Evolutionary conservation across 371 early-diverging fungal species (phyloP).

Genomic region (Mucor velutinosus): DNA sequence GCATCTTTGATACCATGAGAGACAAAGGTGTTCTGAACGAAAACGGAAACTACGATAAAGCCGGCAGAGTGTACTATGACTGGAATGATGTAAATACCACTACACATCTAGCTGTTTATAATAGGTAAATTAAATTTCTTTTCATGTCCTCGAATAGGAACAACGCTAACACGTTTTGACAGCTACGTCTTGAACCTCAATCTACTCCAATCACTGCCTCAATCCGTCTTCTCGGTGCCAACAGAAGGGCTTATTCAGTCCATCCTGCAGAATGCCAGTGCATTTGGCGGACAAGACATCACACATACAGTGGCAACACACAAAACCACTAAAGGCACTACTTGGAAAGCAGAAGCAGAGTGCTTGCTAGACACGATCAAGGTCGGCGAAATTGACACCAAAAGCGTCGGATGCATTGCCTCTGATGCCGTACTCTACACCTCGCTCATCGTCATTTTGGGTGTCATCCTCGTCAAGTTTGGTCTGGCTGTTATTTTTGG

Average conservation of each 20-base stretch:
- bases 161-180: background rate
- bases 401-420: conserved; percentile 70
- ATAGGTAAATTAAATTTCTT: conserved; percentile 50
- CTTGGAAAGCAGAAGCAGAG: conserved; percentile 47
- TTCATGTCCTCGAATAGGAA: background rate
- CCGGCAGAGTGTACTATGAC: conserved; percentile 70
- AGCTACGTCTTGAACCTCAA: conserved; percentile 52
- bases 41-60: conserved; percentile 47
- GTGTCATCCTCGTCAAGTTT: conserved; percentile 67
- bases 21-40: conserved; percentile 37
- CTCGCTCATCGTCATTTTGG: conserved; percentile 58
- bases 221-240: conserved; percentile 31
- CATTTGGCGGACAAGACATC: conserved; percentile 45
- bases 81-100: conserved; percentile 67
- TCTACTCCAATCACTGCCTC: conserved; percentile 39
- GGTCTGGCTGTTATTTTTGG: conserved; percentile 68
- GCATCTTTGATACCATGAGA: conserved; percentile 36
- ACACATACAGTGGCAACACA: conserved; percentile 37
- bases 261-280: conserved; percentile 18
- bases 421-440: conserved; percentile 64
- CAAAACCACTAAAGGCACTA: background rate
- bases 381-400: conserved; percentile 79
- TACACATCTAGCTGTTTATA: conserved; percentile 71
- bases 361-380: conserved; percentile 70
- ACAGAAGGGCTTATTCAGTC: conserved; percentile 35